A percentile compares a stretch with the other conserved stretches of the same genome.
Conservation (phyloP, 768 basidiomycete genomes). For the Termitomyces sp. region DNA sequence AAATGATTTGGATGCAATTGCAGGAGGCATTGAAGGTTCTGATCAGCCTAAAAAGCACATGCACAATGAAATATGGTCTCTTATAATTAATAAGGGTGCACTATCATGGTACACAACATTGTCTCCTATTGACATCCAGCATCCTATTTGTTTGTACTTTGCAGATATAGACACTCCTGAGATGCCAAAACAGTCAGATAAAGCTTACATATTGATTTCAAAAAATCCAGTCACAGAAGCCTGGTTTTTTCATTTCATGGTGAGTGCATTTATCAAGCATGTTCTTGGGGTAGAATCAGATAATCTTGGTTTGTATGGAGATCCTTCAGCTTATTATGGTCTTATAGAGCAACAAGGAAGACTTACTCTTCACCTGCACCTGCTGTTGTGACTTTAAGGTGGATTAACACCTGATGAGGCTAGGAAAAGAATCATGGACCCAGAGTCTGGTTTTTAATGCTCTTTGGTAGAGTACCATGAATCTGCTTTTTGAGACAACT, state of each 20-base stretch:
- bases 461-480: not conserved
- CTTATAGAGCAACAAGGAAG: conserved; percentile 30
- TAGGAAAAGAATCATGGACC: conserved; percentile 4
- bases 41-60: conserved; percentile 24
- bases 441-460: not conserved
- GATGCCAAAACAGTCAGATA: not conserved
- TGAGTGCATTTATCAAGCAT: conserved; percentile 23
- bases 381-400: conserved; percentile 25
- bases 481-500: not conserved
- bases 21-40: conserved; percentile 27
- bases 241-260: conserved; percentile 30
- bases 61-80: conserved; percentile 30
- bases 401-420: conserved; percentile 12
- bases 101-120: conserved; percentile 35
- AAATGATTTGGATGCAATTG: conserved; percentile 31
- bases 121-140: conserved; percentile 25
- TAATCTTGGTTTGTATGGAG: conserved; percentile 26
- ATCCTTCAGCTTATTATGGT: conserved; percentile 27
- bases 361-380: conserved; percentile 21
- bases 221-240: conserved; percentile 27
- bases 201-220: conserved; percentile 5
- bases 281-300: conserved; percentile 18
- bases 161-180: conserved; percentile 16
- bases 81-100: conserved; percentile 21
- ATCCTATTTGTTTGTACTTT: conserved; percentile 34